Evolutionary conservation across 805 yeast genomes (phyloP).

Genomic region (Kodamaea restingae): DNA sequence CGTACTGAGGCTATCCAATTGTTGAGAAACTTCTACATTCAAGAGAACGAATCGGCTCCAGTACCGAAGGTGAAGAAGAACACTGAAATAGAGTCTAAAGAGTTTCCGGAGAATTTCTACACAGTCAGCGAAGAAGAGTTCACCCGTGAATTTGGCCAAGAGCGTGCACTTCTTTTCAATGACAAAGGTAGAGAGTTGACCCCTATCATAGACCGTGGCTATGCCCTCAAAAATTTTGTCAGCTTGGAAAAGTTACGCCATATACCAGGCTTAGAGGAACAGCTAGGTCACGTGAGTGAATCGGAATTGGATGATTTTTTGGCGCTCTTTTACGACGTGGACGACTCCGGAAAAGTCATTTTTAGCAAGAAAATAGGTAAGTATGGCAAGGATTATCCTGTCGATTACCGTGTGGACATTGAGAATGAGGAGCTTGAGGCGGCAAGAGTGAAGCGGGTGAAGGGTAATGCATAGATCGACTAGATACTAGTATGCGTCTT

Average conservation of each 20-base stretch:
- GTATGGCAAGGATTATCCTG: slow-evolving; percentile 6
- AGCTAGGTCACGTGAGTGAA: slow-evolving; percentile 13
- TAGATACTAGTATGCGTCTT: neutral
- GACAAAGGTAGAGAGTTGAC: slow-evolving; percentile 22
- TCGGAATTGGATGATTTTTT: slow-evolving; percentile 20
- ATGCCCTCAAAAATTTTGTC: slow-evolving; percentile 13
- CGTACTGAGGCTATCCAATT: slow-evolving; percentile 80
- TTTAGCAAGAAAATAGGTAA: slow-evolving; percentile 18
- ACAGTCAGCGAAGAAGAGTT: slow-evolving; percentile 55
- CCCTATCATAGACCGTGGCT: slow-evolving; percentile 20
- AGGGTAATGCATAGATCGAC: slow-evolving; percentile 1
- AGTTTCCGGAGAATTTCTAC: slow-evolving; percentile 53
- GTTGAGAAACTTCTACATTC: slow-evolving; percentile 76
- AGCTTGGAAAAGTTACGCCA: slow-evolving; percentile 3
- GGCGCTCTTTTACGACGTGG: slow-evolving; percentile 24
- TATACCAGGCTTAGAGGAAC: slow-evolving; percentile 13
- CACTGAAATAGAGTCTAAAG: slow-evolving; percentile 52
- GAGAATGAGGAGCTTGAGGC: neutral
- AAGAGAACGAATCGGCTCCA: slow-evolving; percentile 85
- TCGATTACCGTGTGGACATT: neutral
- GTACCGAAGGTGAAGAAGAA: slow-evolving; percentile 69
- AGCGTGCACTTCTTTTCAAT: slow-evolving; percentile 15
- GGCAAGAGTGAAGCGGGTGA: neutral
- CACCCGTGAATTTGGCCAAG: slow-evolving; percentile 44
- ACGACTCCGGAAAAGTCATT: slow-evolving; percentile 20